Evolutionary conservation across 768 basidiomycete species (phyloP), one percentile per base, ranked within the genome.

Genomic region (Erythrobasidium yunnanense): DNA sequence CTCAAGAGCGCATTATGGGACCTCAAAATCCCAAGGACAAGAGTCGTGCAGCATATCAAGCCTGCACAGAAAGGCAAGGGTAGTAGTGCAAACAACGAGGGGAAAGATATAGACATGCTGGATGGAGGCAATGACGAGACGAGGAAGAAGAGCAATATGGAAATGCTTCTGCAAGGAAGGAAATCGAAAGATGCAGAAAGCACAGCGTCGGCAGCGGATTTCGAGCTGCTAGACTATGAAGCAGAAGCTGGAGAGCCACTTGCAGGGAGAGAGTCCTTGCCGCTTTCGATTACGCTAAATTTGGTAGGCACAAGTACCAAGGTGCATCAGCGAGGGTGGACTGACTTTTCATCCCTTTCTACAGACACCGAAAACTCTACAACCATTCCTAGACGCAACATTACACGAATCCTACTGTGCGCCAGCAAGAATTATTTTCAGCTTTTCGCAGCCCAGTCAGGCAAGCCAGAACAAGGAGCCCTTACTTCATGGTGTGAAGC

Each of bases 191-290:
- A 62, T 22, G 38, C 11, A 42, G 38, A 11, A 42, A n/a, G 11
- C 38, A n/a, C 11, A 11, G 22, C 56, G 13, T 22, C 27, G 5
- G 60, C 47, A 18, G 32, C 57, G 5, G 67, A 68, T 47, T 68
- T 68, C 27, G 67, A 68, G 52, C 52, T 68, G 49, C 56, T 66
- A 18, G 57, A 58, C 51, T 68, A 65, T 29, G 57, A 58, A 53
- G 60, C 60, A 3, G 67, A 68, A 29, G 38, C 33, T 45, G 67
- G 67, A 13, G 50, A 30, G 32, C 47, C 49, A 13, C 27, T 68
- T 22, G 11, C 62, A 45, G 67, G 33, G 6, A 27, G 67, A 22
- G 67, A 68, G 20, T 22, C 8, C 11, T 32, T 68, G 33, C 67
- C 67, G 6, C 38, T 63, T 1, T 52, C 58, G 17, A 50, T 68